Conservation (phyloP, 2,329 filamentous ascomycete genomes). For the Exophiala phaeomuriformis region DNA sequence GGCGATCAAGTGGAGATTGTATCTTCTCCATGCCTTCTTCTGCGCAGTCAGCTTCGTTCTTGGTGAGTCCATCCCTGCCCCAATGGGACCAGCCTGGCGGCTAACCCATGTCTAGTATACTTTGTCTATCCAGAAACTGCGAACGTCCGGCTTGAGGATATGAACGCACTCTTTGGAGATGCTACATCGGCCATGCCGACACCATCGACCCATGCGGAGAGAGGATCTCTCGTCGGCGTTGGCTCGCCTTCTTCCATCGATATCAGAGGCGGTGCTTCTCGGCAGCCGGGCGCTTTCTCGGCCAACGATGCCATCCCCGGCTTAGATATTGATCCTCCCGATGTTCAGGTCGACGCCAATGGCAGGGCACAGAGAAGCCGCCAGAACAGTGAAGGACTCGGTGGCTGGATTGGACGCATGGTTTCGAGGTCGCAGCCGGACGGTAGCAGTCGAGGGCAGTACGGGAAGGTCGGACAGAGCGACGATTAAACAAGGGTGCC, state of each 20-base stretch:
- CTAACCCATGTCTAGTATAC: constrained; percentile 58
- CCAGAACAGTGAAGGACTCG: constrained; percentile 49
- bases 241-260: constrained; percentile 73
- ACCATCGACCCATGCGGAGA: constrained; percentile 68
- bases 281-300: constrained; percentile 38
- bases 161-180: constrained; percentile 91
- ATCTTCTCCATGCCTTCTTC: constrained; percentile 93
- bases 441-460: constrained; percentile 21
- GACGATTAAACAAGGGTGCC: constrained; percentile 18
- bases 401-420: constrained; percentile 63
- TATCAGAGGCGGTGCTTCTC: constrained; percentile 34
- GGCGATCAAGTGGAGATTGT: constrained; percentile 85
- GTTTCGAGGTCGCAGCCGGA: constrained; percentile 34
- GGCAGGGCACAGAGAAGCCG: constrained; percentile 43
- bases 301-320: constrained; percentile 67
- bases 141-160: constrained; percentile 90
- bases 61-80: constrained; percentile 58
- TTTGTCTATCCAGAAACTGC: constrained; percentile 97
- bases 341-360: constrained; percentile 46
- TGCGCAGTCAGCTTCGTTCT: constrained; percentile 92
- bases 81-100: background rate
- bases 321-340: constrained; percentile 72
- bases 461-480: constrained; percentile 25
- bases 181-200: constrained; percentile 77
- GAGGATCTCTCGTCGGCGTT: constrained; percentile 69